Evolutionary conservation across 2,329 filamentous ascomycete species (phyloP).

Genomic region (Fusarium abutilonis): DNA sequence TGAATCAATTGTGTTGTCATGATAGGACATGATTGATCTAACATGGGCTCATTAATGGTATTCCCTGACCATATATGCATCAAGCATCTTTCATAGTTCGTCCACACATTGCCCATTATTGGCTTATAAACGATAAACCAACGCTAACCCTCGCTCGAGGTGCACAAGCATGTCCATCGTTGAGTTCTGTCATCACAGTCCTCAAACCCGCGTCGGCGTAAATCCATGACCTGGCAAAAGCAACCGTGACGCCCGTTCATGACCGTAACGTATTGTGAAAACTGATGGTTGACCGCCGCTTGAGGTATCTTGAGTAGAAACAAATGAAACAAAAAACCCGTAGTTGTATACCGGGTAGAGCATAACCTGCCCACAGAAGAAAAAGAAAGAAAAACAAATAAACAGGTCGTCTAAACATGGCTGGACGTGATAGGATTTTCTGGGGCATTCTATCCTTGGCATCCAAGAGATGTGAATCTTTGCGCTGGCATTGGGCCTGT

Average conservation of each 20-base stretch:
- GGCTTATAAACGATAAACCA: slow-evolving; percentile 29
- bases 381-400: slow-evolving; percentile 14
- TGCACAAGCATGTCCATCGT: slow-evolving; percentile 33
- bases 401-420: slow-evolving; percentile 17
- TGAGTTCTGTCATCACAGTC: slow-evolving; percentile 24
- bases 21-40: slow-evolving; percentile 8
- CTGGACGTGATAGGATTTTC: slow-evolving; percentile 2
- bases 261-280: slow-evolving; percentile 42
- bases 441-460: not conserved
- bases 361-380: slow-evolving; percentile 8
- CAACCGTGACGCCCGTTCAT: slow-evolving; percentile 44
- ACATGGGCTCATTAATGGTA: slow-evolving; percentile 15
- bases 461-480: slow-evolving; percentile 16
- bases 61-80: slow-evolving; percentile 22
- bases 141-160: slow-evolving; percentile 19
- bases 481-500: slow-evolving; percentile 53
- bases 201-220: slow-evolving; percentile 11
- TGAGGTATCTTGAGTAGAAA: slow-evolving; percentile 47
- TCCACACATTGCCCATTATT: slow-evolving; percentile 25
- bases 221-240: slow-evolving; percentile 22
- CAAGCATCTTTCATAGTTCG: slow-evolving; percentile 27
- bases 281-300: slow-evolving; percentile 35
- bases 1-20: slow-evolving; percentile 13
- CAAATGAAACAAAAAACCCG: slow-evolving; percentile 25
- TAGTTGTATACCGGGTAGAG: slow-evolving; percentile 8